phyloP scores from a whole-genome alignment of 2,329 filamentous ascomycete species.

The Dryadomyces quercivorus region DNA sequence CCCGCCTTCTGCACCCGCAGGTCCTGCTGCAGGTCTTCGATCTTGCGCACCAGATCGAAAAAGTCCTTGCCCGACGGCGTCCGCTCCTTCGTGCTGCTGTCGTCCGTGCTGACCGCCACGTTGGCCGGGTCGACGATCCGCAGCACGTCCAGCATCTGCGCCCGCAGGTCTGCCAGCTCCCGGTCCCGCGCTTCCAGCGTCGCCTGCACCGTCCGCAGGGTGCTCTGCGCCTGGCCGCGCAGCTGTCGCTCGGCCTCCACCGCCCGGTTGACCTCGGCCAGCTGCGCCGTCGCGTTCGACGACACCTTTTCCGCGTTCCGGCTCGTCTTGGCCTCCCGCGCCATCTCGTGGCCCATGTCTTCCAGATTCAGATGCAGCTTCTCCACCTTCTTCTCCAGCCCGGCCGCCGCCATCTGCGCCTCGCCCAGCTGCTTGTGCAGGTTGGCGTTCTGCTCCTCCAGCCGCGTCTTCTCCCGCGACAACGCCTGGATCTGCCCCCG shows the following conservation, averaged over 20 bases:
- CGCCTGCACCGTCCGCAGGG: conserved; percentile 66
- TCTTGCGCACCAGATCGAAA: conserved; percentile 74
- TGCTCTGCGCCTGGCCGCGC: conserved; percentile 72
- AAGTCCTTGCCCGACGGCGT: conserved; percentile 8
- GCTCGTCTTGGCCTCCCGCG: conserved; percentile 77
- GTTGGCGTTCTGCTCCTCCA: conserved; percentile 72
- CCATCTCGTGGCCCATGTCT: conserved; percentile 85
- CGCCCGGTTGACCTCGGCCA: conserved; percentile 80
- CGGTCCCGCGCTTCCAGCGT: conserved; percentile 68
- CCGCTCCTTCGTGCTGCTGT: conserved; percentile 10
- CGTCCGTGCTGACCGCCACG: too few relatives aligned
- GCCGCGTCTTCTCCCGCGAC: conserved; percentile 69
- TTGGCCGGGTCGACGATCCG: conserved; percentile 80
- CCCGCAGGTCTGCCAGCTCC: conserved; percentile 69
- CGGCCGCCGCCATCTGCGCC: conserved; percentile 67
- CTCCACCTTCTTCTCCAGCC: conserved; percentile 87
- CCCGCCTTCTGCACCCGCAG: conserved; percentile 73
- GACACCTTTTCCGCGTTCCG: conserved; percentile 83
- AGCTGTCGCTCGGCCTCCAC: conserved; percentile 85
- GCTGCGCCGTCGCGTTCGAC: conserved; percentile 66
- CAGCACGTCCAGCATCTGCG: conserved; percentile 69
- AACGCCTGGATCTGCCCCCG: conserved; percentile 63
- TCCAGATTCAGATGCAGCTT: conserved; percentile 81
- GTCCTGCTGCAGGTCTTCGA: conserved; percentile 82
- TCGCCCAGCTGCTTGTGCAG: conserved; percentile 78